Evolutionary conservation across 2,329 filamentous ascomycete species (phyloP).

Genomic region (Aspergillus sp.): DNA sequence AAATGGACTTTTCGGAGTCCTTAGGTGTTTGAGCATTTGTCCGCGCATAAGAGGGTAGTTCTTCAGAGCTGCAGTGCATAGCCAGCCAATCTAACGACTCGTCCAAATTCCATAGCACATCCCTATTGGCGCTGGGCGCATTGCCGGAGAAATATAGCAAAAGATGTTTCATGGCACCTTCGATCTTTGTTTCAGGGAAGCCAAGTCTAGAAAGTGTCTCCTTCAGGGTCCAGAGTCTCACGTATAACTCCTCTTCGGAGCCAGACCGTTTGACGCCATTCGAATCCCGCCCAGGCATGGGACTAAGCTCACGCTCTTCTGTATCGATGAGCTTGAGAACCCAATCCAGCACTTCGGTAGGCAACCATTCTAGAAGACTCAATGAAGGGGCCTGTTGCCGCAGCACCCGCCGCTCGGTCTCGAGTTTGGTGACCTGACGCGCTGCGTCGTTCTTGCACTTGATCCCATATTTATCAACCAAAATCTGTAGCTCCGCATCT

Average conservation of each 20-base stretch:
- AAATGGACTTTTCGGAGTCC: constrained; percentile 26
- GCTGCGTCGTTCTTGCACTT: constrained; percentile 76
- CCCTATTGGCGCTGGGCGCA: constrained; percentile 49
- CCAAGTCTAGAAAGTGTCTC: constrained; percentile 65
- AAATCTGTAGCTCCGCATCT: constrained; percentile 78
- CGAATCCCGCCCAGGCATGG: constrained; percentile 18
- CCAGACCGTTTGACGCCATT: constrained; percentile 35
- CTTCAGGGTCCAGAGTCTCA: constrained; percentile 80
- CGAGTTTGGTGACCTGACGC: constrained; percentile 70
- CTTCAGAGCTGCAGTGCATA: constrained; percentile 63
- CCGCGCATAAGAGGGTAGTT: constrained; percentile 68
- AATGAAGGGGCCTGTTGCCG: constrained; percentile 72
- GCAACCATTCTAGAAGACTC: constrained; percentile 73
- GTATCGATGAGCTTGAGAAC: constrained; percentile 61
- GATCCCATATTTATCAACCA: constrained; percentile 77
- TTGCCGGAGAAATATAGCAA: constrained; percentile 64
- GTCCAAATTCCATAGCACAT: constrained; percentile 77
- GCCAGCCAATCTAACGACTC: constrained; percentile 88
- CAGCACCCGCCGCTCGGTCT: constrained; percentile 80
- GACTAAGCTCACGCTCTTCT: constrained; percentile 36
- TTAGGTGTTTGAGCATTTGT: constrained; percentile 22
- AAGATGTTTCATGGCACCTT: constrained; percentile 61
- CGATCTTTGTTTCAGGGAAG: constrained; percentile 61
- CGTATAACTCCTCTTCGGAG: constrained; percentile 71
- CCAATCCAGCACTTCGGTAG: constrained; percentile 70